A percentile compares a stretch with the other conserved stretches of the same genome.
phyloP scores from a whole-genome alignment of 176 grass and related monocot genomes.

The Musa troglodytarum region DNA sequence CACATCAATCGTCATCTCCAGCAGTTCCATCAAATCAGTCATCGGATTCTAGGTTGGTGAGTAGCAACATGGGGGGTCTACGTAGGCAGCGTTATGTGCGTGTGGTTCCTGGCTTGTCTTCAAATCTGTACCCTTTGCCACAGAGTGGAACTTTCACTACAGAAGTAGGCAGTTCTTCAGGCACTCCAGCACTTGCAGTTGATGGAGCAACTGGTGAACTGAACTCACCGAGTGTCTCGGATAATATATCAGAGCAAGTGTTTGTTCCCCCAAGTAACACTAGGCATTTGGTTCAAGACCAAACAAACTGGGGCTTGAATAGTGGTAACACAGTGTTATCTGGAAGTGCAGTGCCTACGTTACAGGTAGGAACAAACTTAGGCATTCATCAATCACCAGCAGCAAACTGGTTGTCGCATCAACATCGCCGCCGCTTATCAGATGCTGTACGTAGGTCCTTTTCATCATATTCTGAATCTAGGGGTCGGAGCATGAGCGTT shows the following conservation, averaged over 20 bases:
- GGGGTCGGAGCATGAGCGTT: conserved; percentile 2
- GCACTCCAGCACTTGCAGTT: conserved; percentile 8
- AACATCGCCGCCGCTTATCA: background rate
- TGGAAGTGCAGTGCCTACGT: conserved; percentile 8
- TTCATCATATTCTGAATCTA: conserved; percentile 13
- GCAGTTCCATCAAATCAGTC: conserved; percentile 2
- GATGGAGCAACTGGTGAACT: background rate
- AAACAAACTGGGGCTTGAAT: conserved; percentile 12
- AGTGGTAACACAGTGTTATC: conserved; percentile 14
- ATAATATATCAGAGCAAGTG: background rate
- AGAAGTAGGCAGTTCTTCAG: conserved; percentile 15
- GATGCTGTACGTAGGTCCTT: conserved; percentile 4
- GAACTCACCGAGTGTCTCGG: background rate
- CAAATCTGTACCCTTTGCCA: conserved; percentile 13
- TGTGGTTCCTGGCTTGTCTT: conserved; percentile 2
- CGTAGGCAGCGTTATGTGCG: background rate
- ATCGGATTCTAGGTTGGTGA: conserved; percentile 3
- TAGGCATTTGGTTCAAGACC: conserved; percentile 10
- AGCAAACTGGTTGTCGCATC: conserved; percentile 7
- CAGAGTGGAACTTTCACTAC: conserved; percentile 12
- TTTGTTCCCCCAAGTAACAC: conserved; percentile 6
- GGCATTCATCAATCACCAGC: conserved; percentile 14
- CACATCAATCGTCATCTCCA: conserved; percentile 6
- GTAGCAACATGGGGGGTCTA: background rate
- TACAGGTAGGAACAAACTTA: background rate